These are phyloP conservation scores for Starmerella lactis-condensi DNA, from an alignment of 805 yeast species.

Conservation along the genomic window DNA sequence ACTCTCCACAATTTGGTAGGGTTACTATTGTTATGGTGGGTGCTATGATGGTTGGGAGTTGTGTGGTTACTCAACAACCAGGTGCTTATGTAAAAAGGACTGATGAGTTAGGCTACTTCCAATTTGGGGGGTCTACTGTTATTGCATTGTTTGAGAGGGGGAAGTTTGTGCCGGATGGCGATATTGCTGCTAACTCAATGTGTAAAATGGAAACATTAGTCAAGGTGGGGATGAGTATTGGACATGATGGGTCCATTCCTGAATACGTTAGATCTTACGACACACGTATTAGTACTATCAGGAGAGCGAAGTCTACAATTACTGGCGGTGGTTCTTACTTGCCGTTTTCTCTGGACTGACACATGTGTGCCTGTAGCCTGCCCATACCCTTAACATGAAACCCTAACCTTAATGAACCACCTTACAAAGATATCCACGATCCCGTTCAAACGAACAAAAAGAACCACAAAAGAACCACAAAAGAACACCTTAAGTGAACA, in stretches of 20 bases:
- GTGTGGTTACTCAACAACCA: constrained; percentile 44
- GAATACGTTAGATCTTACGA: constrained; percentile 16
- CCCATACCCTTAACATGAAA: not conserved
- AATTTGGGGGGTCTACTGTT: constrained; percentile 89
- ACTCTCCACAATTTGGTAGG: constrained; percentile 57
- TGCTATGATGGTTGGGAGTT: constrained; percentile 98
- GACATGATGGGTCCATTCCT: constrained; percentile 32
- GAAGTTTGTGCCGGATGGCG: constrained; percentile 42
- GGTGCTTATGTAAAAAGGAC: constrained; percentile 46
- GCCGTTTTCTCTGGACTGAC: constrained; percentile 17
- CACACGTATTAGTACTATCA: constrained; percentile 15
- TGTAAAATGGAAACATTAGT: constrained; percentile 60
- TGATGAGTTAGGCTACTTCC: constrained; percentile 82
- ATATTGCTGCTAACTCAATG: constrained; percentile 45
- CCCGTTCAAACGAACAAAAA: no score
- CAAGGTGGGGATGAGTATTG: constrained; percentile 80
- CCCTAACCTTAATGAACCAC: not conserved
- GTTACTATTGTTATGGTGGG: constrained; percentile 72
- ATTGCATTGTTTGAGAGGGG: constrained; percentile 40
- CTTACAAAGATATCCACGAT: no score
- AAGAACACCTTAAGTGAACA: no score
- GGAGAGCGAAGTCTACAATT: constrained; percentile 16
- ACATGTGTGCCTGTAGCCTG: not conserved
- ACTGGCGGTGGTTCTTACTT: constrained; percentile 19
- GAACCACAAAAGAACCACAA: no score